These are phyloP conservation scores for Diaporthe aspalathi DNA, from an alignment of 2,329 filamentous ascomycete genomes.

Conservation along the genomic window DNA sequence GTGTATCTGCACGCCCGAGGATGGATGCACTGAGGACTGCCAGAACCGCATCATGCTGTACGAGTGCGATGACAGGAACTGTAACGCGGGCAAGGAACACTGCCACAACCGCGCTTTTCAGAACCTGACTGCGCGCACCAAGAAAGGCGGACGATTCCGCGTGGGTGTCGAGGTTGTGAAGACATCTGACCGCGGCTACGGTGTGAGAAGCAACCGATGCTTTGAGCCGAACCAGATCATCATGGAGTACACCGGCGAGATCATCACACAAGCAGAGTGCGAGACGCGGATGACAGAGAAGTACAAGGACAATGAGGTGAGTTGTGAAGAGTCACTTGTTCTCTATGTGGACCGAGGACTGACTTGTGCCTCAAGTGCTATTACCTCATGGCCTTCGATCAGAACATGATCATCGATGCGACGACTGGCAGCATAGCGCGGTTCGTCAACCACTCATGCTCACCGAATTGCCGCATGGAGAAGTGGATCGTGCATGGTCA, in stretches of 20 bases:
- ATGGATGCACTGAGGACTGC: constrained; percentile 88
- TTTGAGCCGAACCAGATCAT: constrained; percentile 95
- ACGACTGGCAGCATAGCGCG: constrained; percentile 95
- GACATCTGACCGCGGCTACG: constrained; percentile 87
- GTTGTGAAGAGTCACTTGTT: constrained; percentile 44
- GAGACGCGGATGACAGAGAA: constrained; percentile 92
- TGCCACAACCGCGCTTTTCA: constrained; percentile 93
- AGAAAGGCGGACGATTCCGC: constrained; percentile 85
- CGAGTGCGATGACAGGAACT: constrained; percentile 93
- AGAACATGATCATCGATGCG: constrained; percentile 98
- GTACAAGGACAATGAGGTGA: constrained; percentile 93
- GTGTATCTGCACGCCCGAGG: constrained; percentile 81
- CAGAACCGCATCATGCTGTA: constrained; percentile 98
- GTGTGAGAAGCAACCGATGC: constrained; percentile 88
- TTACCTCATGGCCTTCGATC: constrained; percentile 98
- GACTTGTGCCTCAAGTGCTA: constrained; percentile 74
- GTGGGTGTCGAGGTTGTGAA: constrained; percentile 96
- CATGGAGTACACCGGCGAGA: constrained; percentile 97
- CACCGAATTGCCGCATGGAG: constrained; percentile 96
- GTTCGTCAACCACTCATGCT: constrained; percentile 98
- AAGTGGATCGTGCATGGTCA: constrained; percentile 97
- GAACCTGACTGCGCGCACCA: constrained; percentile 78
- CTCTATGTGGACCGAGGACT: neutral
- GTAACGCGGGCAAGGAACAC: constrained; percentile 76
- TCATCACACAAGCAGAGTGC: constrained; percentile 94